phyloP scores from a whole-genome alignment of 2,329 filamentous ascomycete species.

The Colletotrichum lindemuthianum region DNA sequence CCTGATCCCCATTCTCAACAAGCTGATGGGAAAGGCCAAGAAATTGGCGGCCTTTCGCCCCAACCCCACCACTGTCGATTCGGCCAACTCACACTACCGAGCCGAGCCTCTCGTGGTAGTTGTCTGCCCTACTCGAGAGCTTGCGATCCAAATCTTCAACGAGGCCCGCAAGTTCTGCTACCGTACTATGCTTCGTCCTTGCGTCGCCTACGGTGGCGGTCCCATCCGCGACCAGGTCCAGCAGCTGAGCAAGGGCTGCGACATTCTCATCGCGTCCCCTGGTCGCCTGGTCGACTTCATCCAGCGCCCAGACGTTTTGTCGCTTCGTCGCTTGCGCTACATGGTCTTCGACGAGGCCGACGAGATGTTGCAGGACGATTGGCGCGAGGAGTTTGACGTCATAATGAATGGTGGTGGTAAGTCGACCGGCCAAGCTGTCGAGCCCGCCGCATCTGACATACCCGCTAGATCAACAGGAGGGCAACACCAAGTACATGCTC shows the following conservation, averaged over 20 bases:
- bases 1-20: conserved; percentile 86
- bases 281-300: conserved; percentile 90
- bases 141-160: conserved; percentile 95
- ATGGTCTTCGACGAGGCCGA: conserved; percentile 94
- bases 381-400: conserved; percentile 78
- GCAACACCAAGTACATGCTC: conserved; percentile 76
- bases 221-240: conserved; percentile 75
- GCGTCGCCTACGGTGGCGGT: conserved; percentile 87
- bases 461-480: conserved; percentile 76
- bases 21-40: conserved; percentile 95
- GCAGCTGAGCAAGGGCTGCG: conserved; percentile 85
- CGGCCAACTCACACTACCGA: conserved; percentile 61
- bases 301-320: conserved; percentile 73
- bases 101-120: conserved; percentile 91
- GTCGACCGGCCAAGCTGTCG: conserved; percentile 42
- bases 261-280: conserved; percentile 87
- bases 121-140: conserved; percentile 86
- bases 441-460: conserved; percentile 38
- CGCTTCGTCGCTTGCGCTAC: conserved; percentile 80
- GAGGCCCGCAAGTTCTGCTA: conserved; percentile 94
- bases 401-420: conserved; percentile 85
- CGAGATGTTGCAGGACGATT: conserved; percentile 85
- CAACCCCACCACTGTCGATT: conserved; percentile 65
- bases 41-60: conserved; percentile 84
- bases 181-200: conserved; percentile 91